Evolutionary conservation across 2,329 filamentous ascomycete genomes (phyloP), one percentile per base, ranked within the genome.

Genomic region (Aspergillus sojae): DNA sequence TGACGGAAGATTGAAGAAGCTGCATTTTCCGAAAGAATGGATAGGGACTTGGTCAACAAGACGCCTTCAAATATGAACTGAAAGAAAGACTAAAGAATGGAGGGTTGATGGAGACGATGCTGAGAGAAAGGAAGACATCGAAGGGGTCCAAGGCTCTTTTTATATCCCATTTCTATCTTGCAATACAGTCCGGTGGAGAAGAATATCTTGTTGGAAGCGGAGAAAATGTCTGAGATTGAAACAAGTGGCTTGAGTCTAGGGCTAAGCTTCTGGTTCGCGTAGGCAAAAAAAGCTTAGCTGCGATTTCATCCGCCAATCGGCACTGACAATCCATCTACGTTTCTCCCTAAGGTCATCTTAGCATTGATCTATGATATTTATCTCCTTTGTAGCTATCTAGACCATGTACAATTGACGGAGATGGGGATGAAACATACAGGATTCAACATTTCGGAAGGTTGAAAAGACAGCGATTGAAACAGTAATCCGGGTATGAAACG

Each of bases 1-100:
- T 16, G 52, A 65, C 6, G 41, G 65, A 58, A 48, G 48, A 61
- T n/a, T 62, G 53, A 43, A 66, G 45, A 58, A 64, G 64, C 61
- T 64, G 63, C 65, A 67, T 67, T 28, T 65, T 52, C 48, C 2
- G 16, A 62, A 41, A 16, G 36, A 63, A 59, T 45, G 60, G 59
- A 50, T 45, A 48, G 23, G 54, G 36, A 52, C 52, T 61, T 62
- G 65, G 41, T 67, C 65, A 67, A 67, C 58, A 62, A 55, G 52
- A 19, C n/a, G 21, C 52, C 32, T 36, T 36, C n/a, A 23, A 39
- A 2, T 5, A 6, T 55, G 54, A 46, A 57, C 19, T 12, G 30
- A 64, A 66, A 52, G 59, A 65, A 52, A 12, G 62, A 64, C 26
- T 53, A 48, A 53, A 23, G 43, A 46, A 48, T 21, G 46, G 16